Evolutionary conservation across 2,329 filamentous ascomycete species (phyloP), one percentile per base, ranked within the genome.

Genomic region (Fusarium longipes): DNA sequence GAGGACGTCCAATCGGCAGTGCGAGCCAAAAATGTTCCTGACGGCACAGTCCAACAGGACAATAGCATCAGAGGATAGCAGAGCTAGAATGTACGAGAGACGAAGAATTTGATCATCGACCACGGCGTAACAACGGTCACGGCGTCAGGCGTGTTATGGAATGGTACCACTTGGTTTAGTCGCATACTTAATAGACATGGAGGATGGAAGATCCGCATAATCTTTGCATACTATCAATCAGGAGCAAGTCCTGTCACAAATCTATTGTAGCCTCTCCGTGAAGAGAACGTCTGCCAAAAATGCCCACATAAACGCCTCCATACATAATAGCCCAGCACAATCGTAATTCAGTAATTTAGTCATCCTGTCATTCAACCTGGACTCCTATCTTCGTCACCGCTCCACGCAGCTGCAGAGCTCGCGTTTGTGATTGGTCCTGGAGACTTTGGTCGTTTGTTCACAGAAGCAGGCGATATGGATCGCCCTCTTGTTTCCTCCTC

Each of bases 351-450:
- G 22, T 38, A 27, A 47, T 43, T 35, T 22, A 22, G 50, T 12
- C 11, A 30, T 48, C 15, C 32, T 14, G 14, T 33, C 10, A 27
- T 43, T 67, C 38, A 71, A 8, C 18, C 20, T 39, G 51, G 42
- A 25, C 54, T 58, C 44, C 15, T 55, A 11, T 44, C 42, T 36
- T 67, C 64, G 6, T 70, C 67, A 5, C 57, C 57, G 29, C 67
- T 72, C 71, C 71, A 73, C 32, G 63, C 56, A 33, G 57, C 67
- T 29, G 73, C 68, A n/a, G 74, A 75, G 53, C 71, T 74, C 42
- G 75, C 70, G 30, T 76, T 70, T 20, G 72, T 67, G 35, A 73
- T 55, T 32, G 72, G 65, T 25, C 70, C 74, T n/a, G 73, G 70
- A 38, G 74, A 76, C 27, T 63, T 70, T 38, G 67, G 38, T 27